phyloP scores from a whole-genome alignment of 139 green algal genomes.

The Volvox reticuliferus region DNA sequence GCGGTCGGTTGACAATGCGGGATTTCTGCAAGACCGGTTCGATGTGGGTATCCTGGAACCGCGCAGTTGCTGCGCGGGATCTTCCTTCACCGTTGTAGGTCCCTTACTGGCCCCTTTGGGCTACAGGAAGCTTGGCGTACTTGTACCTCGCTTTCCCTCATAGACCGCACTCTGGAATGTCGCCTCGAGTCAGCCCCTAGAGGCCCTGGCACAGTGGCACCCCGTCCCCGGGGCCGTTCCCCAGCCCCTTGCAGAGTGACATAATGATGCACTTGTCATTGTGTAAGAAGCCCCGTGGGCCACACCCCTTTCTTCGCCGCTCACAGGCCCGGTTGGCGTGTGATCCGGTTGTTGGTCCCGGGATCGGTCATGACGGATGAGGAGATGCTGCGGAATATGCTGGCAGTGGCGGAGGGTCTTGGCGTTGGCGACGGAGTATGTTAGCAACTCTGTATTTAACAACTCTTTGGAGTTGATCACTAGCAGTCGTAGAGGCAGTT shows the following conservation, averaged over 20 bases:
- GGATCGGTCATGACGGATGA: constrained; percentile 3
- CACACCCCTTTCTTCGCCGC: too few species aligned
- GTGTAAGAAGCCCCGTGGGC: too few species aligned
- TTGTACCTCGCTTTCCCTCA: too few species aligned
- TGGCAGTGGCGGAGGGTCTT: not conserved
- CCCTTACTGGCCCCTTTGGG: too few species aligned
- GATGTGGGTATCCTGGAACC: not conserved
- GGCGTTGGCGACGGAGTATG: too few species aligned
- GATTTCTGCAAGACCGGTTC: not conserved
- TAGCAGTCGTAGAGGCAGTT: too few species aligned
- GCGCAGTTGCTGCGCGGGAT: not conserved
- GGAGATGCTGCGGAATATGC: constrained; percentile 14
- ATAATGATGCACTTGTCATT: too few species aligned
- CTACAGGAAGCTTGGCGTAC: too few species aligned
- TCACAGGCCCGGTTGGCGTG: constrained; percentile 36
- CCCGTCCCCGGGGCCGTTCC: not conserved
- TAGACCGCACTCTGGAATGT: not conserved
- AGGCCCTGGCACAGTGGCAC: not conserved
- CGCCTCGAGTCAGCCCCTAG: not conserved
- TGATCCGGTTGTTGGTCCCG: constrained; percentile 20
- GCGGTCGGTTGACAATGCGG: not conserved
- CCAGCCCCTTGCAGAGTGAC: not conserved
- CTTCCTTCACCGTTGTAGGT: not conserved
- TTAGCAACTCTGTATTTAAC: too few species aligned
- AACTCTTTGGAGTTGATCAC: too few species aligned